These are phyloP conservation scores for Boletus barrowsii DNA, from an alignment of 768 basidiomycete genomes.

Conservation along the genomic window DNA sequence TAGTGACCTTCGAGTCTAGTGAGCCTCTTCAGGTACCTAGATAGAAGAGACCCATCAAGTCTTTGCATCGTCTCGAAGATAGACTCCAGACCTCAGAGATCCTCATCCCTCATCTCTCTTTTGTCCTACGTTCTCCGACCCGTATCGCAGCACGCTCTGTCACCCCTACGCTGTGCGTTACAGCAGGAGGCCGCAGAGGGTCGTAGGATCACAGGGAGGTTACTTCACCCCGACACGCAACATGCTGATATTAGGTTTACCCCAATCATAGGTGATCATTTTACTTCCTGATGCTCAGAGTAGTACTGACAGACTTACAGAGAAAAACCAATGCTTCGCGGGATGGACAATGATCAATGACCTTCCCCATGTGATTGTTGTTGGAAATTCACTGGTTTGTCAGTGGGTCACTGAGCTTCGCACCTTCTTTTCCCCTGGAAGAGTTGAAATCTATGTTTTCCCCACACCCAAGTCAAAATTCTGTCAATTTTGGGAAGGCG, in stretches of 20 bases:
- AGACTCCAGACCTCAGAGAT: too few relatives aligned
- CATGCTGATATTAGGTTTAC: not conserved
- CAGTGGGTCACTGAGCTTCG: constrained; percentile 1
- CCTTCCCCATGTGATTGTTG: constrained; percentile 3
- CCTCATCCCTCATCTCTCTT: too few relatives aligned
- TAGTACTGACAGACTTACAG: not conserved
- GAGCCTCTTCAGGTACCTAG: too few relatives aligned
- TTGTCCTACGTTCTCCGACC: too few relatives aligned
- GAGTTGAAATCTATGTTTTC: constrained; percentile 4
- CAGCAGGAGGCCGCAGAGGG: not conserved
- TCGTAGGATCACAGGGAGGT: not conserved
- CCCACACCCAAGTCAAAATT: constrained; percentile 3
- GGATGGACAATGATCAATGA: not conserved
- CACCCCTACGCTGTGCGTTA: too few relatives aligned
- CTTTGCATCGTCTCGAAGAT: too few relatives aligned
- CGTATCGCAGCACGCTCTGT: too few relatives aligned
- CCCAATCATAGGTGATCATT: not conserved
- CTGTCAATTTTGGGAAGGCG: constrained; percentile 3
- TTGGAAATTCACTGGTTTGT: constrained; percentile 1
- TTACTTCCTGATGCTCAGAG: not conserved
- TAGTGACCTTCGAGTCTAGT: too few relatives aligned
- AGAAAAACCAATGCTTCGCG: not conserved
- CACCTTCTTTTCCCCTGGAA: constrained; percentile 3
- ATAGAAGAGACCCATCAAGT: too few relatives aligned
- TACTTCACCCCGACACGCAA: not conserved